Conservation (phyloP, 129 eudicot genomes). For the Chrysanthemum lavandulifolium region DNA sequence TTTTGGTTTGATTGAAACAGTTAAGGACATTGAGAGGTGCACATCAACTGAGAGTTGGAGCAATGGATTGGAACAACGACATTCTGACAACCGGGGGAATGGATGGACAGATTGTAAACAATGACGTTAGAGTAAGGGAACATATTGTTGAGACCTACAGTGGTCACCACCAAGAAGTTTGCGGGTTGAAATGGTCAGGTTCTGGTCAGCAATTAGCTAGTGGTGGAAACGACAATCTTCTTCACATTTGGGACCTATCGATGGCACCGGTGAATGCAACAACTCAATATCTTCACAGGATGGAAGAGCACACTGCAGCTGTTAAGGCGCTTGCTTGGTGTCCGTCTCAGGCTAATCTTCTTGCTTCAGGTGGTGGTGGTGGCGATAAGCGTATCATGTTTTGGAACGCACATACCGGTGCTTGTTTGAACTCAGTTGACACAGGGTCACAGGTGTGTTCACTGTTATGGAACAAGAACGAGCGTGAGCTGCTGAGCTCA, state of each 20-base stretch:
- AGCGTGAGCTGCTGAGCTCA: too few species aligned
- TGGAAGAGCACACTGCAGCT: conserved; percentile 85
- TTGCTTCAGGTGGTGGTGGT: conserved; percentile 92
- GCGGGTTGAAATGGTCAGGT: conserved; percentile 89
- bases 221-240: conserved; percentile 87
- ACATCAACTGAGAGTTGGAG: conserved; percentile 68
- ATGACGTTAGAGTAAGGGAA: conserved; percentile 63
- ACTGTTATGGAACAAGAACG: too few species aligned
- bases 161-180: conserved; percentile 84
- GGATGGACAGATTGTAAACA: conserved; percentile 78
- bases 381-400: conserved; percentile 73
- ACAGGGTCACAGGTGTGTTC: too few species aligned
- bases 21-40: conserved; percentile 72
- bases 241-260: conserved; percentile 87
- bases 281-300: conserved; percentile 72
- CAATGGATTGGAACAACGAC: conserved; percentile 82
- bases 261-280: conserved; percentile 54
- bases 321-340: conserved; percentile 97
- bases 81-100: conserved; percentile 84
- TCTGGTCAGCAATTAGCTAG: conserved; percentile 83
- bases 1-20: conserved; percentile 32
- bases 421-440: too few species aligned
- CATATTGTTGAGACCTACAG: conserved; percentile 59
- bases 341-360: conserved; percentile 70
- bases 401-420: conserved; percentile 30